Conservation (phyloP, 495 filamentous ascomycete species). For the Aspergillus olivimuriae region DNA sequence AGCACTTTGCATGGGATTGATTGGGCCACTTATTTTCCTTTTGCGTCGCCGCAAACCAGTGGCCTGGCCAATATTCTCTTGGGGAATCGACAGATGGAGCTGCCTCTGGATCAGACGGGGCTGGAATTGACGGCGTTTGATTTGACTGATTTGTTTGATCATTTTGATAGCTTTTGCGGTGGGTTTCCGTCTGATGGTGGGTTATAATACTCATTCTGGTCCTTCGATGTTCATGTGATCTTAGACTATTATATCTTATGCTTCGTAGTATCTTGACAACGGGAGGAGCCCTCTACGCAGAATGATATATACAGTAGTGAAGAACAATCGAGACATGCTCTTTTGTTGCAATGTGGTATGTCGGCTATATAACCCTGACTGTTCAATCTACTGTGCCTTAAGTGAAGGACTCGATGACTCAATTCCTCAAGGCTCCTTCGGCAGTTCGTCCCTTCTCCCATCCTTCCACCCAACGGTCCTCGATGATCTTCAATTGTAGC, state of each 20-base stretch:
- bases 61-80: conserved; percentile 14
- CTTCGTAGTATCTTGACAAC: too few relatives aligned
- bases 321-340: too few relatives aligned
- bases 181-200: background rate
- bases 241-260: too few relatives aligned
- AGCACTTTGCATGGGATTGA: conserved; percentile 15
- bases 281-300: too few relatives aligned
- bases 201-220: background rate
- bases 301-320: too few relatives aligned
- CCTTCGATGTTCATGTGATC: background rate
- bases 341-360: too few relatives aligned
- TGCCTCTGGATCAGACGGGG: background rate
- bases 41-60: conserved; percentile 20
- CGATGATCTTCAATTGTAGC: conserved; percentile 13
- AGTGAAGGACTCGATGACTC: too few relatives aligned
- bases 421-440: conserved; percentile 8
- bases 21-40: conserved; percentile 24
- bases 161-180: background rate
- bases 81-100: conserved; percentile 1
- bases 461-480: conserved; percentile 15
- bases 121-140: conserved; percentile 1
- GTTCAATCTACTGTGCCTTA: too few relatives aligned
- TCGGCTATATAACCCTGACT: too few relatives aligned
- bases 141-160: conserved; percentile 1
- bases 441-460: conserved; percentile 17